These are phyloP conservation scores for Kodamaea sp. DNA, from an alignment of 1,139 yeast species.

Conservation along the genomic window DNA sequence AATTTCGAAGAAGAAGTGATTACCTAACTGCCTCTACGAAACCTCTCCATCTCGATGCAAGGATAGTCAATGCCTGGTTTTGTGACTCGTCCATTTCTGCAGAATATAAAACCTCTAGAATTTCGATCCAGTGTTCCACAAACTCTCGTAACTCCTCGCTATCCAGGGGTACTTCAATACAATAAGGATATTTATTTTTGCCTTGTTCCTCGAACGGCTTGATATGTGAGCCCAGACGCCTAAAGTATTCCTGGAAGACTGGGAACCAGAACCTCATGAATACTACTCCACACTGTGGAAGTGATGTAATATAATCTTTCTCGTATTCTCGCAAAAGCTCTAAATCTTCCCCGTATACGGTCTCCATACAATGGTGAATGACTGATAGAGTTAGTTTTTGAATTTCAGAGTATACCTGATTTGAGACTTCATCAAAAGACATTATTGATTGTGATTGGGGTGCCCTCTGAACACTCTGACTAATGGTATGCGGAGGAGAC, in stretches of 20 bases:
- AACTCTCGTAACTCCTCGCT: constrained; percentile 37
- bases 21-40: constrained; percentile 9
- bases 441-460: no score
- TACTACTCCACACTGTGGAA: constrained; percentile 45
- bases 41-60: constrained; percentile 44
- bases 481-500: no score
- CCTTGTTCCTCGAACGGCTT: constrained; percentile 30
- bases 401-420: constrained; percentile 32
- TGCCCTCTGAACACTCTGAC: no score
- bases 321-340: constrained; percentile 51
- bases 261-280: constrained; percentile 56
- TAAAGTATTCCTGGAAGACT: constrained; percentile 54
- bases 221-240: constrained; percentile 14
- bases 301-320: constrained; percentile 27
- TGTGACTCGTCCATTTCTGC: constrained; percentile 40
- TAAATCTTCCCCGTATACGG: constrained; percentile 60
- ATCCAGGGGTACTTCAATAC: constrained; percentile 29
- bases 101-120: constrained; percentile 43
- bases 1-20: not conserved
- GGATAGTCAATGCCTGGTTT: constrained; percentile 35
- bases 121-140: constrained; percentile 51
- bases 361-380: constrained; percentile 53
- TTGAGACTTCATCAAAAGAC: not conserved
- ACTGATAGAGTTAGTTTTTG: constrained; percentile 45
- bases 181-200: constrained; percentile 22